Evolutionary conservation across 176 grass and related monocot genomes (phyloP).

Genomic region (sorghum (Sorghum bicolor)): DNA sequence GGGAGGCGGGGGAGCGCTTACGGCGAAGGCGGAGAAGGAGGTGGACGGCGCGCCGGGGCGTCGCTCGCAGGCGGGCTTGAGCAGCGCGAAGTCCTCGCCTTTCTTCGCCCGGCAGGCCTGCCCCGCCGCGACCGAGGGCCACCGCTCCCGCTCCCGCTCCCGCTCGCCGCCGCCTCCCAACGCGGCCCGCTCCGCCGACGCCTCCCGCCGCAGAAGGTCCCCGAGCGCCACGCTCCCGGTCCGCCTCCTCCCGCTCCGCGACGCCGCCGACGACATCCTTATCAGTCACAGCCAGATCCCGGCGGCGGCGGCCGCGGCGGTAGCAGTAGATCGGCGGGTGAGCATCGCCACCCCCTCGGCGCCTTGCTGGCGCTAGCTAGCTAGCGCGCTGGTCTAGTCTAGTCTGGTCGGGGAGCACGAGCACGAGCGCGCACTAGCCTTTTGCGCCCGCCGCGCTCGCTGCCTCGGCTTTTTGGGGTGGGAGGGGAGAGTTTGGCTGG

Average conservation of each 20-base stretch:
- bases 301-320: neutral
- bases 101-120: slow-evolving; percentile 70
- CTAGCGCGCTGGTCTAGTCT: neutral
- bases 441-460: neutral
- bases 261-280: neutral
- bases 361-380: neutral
- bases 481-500: neutral
- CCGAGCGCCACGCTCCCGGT: slow-evolving; percentile 46
- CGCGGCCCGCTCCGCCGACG: slow-evolving; percentile 27
- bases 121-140: slow-evolving; percentile 15
- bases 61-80: slow-evolving; percentile 59
- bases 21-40: slow-evolving; percentile 68
- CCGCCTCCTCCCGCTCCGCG: slow-evolving; percentile 15
- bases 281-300: neutral
- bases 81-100: slow-evolving; percentile 74
- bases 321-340: neutral
- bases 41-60: slow-evolving; percentile 35
- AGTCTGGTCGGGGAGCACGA: slow-evolving; percentile 9
- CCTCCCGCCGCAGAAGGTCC: slow-evolving; percentile 51
- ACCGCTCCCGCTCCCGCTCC: neutral
- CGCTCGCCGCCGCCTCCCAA: neutral
- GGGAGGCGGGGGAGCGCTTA: neutral
- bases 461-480: neutral
- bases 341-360: neutral
- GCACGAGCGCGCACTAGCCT: neutral